Percentiles rank a stretch among this genome's conserved stretches.
These are phyloP conservation scores for Deuterostichococcus epilithicus DNA, from an alignment of 139 green algal genomes.

Conservation along the genomic window DNA sequence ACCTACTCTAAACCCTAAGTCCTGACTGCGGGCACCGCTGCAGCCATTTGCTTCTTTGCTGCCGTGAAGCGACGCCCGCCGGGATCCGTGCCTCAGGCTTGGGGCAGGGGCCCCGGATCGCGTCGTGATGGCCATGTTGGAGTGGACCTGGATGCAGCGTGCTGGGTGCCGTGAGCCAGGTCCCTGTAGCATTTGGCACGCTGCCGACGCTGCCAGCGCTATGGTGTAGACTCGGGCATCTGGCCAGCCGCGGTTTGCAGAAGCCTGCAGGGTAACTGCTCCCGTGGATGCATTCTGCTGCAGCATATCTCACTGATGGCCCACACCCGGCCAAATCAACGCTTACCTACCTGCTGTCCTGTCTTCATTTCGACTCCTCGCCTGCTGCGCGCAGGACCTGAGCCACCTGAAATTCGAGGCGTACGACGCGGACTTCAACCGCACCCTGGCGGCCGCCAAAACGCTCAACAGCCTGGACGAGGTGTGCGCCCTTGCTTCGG, in stretches of 20 bases:
- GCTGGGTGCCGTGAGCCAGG: too few relatives aligned
- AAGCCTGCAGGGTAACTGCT: too few relatives aligned
- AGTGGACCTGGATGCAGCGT: too few relatives aligned
- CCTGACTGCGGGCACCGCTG: neutral
- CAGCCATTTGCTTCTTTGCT: neutral
- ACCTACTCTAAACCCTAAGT: slow-evolving; percentile 21
- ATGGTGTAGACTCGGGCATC: too few relatives aligned
- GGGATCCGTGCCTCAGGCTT: neutral
- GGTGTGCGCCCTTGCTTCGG: too few relatives aligned
- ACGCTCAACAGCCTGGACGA: neutral
- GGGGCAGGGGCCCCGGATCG: neutral
- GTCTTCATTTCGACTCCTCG: neutral
- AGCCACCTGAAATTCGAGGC: neutral
- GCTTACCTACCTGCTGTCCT: neutral
- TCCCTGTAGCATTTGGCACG: too few relatives aligned
- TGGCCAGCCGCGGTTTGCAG: too few relatives aligned
- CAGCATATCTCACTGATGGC: too few relatives aligned
- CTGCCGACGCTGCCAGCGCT: too few relatives aligned
- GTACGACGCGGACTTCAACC: neutral
- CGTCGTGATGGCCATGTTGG: neutral
- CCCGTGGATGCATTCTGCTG: too few relatives aligned
- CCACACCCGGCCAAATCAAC: too few relatives aligned
- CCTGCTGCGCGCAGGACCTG: neutral
- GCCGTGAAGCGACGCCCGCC: neutral
- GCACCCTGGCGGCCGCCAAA: neutral